Conservation (phyloP, 345 rosid genomes). For the Luvunga scandens region DNA sequence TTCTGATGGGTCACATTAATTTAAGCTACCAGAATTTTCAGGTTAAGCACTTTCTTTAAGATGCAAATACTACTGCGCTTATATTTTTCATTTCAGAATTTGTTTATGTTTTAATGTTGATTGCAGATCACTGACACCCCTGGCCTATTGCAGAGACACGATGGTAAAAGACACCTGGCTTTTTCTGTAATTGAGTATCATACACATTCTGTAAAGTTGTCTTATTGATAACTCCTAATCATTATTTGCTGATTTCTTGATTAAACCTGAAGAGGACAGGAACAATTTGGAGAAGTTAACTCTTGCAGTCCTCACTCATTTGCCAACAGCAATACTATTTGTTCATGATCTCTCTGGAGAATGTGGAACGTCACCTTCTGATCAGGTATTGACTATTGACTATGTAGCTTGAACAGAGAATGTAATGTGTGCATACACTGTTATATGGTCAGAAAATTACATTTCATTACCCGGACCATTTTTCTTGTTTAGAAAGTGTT, state of each 20-base stretch:
- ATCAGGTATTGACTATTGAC: constrained; percentile 60
- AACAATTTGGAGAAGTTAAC: constrained; percentile 92
- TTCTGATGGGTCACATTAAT: constrained; percentile 89
- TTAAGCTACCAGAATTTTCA: constrained; percentile 66
- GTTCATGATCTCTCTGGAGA: constrained; percentile 97
- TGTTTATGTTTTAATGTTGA: constrained; percentile 14
- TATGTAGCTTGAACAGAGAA: neutral
- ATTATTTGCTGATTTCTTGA: neutral
- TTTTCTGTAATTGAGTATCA: neutral
- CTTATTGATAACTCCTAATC: neutral
- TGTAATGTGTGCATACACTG: neutral
- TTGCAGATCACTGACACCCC: constrained; percentile 96
- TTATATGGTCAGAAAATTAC: neutral
- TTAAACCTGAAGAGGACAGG: constrained; percentile 60
- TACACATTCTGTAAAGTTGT: too few relatives aligned
- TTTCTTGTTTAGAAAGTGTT: neutral
- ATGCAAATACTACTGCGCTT: neutral
- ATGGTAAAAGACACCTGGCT: constrained; percentile 45
- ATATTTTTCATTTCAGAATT: constrained; percentile 13
- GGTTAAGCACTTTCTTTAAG: constrained; percentile 35
- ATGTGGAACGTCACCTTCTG: constrained; percentile 89
- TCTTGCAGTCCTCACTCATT: constrained; percentile 85
- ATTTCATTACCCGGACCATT: neutral
- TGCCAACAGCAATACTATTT: constrained; percentile 87
- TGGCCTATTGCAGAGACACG: constrained; percentile 78